phyloP scores from a whole-genome alignment of 2,329 filamentous ascomycete genomes.

The Diaporthe australafricana region DNA sequence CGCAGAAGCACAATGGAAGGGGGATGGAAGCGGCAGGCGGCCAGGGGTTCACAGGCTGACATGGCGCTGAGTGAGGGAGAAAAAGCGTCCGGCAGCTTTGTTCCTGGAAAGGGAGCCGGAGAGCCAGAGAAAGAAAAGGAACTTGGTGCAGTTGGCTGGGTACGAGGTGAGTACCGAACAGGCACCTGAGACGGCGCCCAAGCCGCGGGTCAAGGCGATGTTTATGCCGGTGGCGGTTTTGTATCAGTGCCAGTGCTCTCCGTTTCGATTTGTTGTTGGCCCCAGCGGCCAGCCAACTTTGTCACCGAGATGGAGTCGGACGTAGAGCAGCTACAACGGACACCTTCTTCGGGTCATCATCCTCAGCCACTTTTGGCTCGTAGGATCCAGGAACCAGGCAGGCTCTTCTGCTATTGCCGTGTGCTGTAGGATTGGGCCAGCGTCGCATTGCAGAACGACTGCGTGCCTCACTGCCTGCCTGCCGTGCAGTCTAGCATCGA shows the following conservation, averaged over 20 bases:
- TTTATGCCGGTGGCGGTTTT: conserved; percentile 24
- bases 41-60: neutral
- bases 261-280: neutral
- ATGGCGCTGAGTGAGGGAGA: neutral
- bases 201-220: conserved; percentile 21
- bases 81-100: conserved; percentile 23
- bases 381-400: conserved; percentile 18
- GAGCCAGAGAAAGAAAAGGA: neutral
- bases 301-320: conserved; percentile 6
- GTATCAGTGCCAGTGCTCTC: conserved; percentile 21
- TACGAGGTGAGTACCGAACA: conserved; percentile 17
- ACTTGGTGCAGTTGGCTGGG: conserved; percentile 17
- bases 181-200: conserved; percentile 25
- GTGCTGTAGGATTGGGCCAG: conserved; percentile 10
- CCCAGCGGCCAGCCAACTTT: conserved; percentile 6
- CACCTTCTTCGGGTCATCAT: conserved; percentile 1
- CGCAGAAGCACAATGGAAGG: conserved; percentile 27
- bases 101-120: neutral
- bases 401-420: conserved; percentile 7
- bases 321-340: neutral
- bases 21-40: conserved; percentile 11
- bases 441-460: conserved; percentile 7
- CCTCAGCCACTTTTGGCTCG: conserved; percentile 1
- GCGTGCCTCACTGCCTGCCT: neutral
- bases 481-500: neutral